Base-by-base conservation (phyloP, 768 basidiomycete species). In the Collybia sordida region DNA sequence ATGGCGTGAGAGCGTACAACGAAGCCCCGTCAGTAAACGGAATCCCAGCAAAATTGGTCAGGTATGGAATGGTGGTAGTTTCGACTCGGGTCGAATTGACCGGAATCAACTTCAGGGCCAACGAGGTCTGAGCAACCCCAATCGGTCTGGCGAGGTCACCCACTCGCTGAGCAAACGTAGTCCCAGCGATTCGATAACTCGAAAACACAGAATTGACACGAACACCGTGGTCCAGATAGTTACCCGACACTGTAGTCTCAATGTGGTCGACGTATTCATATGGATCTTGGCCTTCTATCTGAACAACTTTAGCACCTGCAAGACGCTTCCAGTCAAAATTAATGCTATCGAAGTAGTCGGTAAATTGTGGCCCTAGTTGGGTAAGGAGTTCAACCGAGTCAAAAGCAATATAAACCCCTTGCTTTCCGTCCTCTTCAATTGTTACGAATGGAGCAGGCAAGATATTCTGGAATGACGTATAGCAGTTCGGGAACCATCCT, bases 141-240 rank as follows among this genome's bases (percentile, higher is more conserved):
- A 66, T 59, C 12, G 79, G 80, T 2, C 83, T 81, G 37, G 83
- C 82, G 28, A 82, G 67, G 54, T 75, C 72, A 6, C 74, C 84
- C 42, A 86, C 58, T 9, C 82, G 72, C 62, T 85, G 83, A n/a
- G 79, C 80, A 55, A 78, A 82, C 31, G 49, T 57, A 0, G 67
- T 69, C 8, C 62, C 71, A 0, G 70, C 67, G 28, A 80, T 72
- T 21, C 80, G 69, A 59, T 85, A 85, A 58, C 80, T 80, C 27
- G 74, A 79, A 65, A 82, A 79, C 3, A 79, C 83, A 34, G 77
- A 80, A 65, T 85, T 86, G 35, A 84, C 77, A 24, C 85, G 75
- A 38, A 85, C 72, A 24, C 79, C 79, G 54, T 83, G 82, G 59
- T 85, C 82, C 42, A 86, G 67, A 60, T 77, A 85, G 55, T 84